phyloP scores from a whole-genome alignment of 108 stramenopile genomes.

The Cylindrotheca fusiformis region DNA sequence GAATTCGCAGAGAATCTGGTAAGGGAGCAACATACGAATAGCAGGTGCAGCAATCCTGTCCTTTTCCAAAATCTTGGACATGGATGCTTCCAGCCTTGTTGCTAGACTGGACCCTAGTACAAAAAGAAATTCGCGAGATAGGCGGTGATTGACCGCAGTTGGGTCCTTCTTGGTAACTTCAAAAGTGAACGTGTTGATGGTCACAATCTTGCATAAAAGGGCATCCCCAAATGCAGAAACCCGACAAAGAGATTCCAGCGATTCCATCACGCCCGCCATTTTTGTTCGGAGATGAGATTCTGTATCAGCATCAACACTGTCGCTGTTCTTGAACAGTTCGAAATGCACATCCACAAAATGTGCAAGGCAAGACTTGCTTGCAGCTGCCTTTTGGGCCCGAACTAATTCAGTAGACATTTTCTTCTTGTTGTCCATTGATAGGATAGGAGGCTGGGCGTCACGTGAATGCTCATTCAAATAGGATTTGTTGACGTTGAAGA shows the following conservation, averaged over 20 bases:
- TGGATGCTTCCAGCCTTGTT: background rate
- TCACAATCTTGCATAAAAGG: conserved; percentile 66
- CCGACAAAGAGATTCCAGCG: conserved; percentile 33
- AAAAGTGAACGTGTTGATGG: conserved; percentile 57
- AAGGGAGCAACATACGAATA: conserved; percentile 20
- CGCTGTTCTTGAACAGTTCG: conserved; percentile 31
- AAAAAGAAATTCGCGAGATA: conserved; percentile 9
- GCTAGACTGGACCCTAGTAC: conserved; percentile 24
- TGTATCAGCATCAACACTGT: conserved; percentile 6
- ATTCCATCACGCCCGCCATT: conserved; percentile 32
- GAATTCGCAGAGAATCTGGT: conserved; percentile 12
- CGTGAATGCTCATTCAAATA: conserved; percentile 47
- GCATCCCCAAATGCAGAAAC: conserved; percentile 56
- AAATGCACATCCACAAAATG: conserved; percentile 73
- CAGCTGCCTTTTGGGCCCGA: conserved; percentile 34
- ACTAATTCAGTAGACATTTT: conserved; percentile 34
- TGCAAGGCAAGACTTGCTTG: conserved; percentile 46
- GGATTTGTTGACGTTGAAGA: conserved; percentile 59
- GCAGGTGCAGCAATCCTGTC: conserved; percentile 6
- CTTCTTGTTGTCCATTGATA: conserved; percentile 8
- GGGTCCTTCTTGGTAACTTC: background rate
- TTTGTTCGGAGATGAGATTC: conserved; percentile 3
- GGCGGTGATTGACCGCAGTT: background rate
- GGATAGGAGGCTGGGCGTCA: conserved; percentile 9
- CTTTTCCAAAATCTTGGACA: conserved; percentile 15